Evolutionary conservation across 2,329 filamentous ascomycete genomes (phyloP), one percentile per base, ranked within the genome.

Genomic region (Diaporthe citrichinensis): DNA sequence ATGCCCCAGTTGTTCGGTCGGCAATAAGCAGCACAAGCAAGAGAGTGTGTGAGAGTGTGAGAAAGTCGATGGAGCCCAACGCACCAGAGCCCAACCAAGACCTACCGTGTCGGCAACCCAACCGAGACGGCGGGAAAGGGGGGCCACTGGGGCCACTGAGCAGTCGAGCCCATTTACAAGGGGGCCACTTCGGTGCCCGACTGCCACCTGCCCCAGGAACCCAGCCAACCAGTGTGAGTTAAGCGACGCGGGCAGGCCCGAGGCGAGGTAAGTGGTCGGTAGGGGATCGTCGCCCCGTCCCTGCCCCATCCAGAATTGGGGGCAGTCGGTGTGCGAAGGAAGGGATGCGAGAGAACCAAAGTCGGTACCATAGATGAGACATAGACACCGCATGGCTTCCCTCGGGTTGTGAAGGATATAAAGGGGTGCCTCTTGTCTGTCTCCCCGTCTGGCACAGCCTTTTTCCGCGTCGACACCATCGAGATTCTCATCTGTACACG

Each of bases 161-260:
- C 53, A 34, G 53, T 34, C 53, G 31, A n/a, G 28, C 20, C 39
- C 58, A 15, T 14, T 17, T 6, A 31, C 23, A 23, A 25, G 31
- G 62, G 28, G 20, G 28, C 12, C 28, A 17, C 28, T 53, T 69
- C 65, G 65, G 31, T 69, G 65, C 65, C 65, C 65, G 65, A 69
- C 34, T 46, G 65, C 46, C 44, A 67, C 44, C 62, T 20, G 46
- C 44, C 36, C 62, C 36, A 23, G 23, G 12, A 10, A 15, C 41
- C 17, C 41, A 34, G 3, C 61, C 61, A 65, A 36, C 46, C 62
- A 53, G 62, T 68, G 41, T 67, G n/a, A 28, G 20, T 15, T 9
- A 20, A 34, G 61, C 25, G 61, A 25, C 20, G 61, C 61, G 61
- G 61, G 41, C 61, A 65, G 17, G 61, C 61, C 61, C 61, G 25